Evolutionary conservation across 148 eudicot genomes (phyloP), one percentile per base, ranked within the genome.

Genomic region (Euryodendron excelsum): DNA sequence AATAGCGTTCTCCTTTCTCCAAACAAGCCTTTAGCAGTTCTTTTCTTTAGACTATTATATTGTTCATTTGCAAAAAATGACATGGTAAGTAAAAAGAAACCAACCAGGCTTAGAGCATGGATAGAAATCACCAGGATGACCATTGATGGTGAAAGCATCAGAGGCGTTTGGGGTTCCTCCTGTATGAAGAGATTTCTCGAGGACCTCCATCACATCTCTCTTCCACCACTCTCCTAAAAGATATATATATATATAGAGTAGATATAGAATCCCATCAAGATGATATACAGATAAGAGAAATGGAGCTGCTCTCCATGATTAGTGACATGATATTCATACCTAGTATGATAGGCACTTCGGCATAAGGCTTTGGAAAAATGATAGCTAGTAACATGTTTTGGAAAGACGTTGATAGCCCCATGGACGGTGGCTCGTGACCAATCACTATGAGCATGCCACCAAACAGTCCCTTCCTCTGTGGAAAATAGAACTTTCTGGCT

Each of bases 211-310:
- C 65, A 80, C 77, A 66, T 41, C 68, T n/a, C 17, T 39, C 45
- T 74, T 80, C 82, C 82, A 80, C 78, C 82, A 80, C 73, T 73
- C 78, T 9, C 82, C 82, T 80, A n/a, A n/a, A n/a, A n/a, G n/a
- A n/a, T n/a, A n/a, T n/a, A n/a, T n/a, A n/a, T n/a, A n/a, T n/a
- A n/a, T n/a, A n/a, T n/a, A n/a, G n/a, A n/a, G n/a, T n/a, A n/a
- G n/a, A n/a, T 37, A 8, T 28, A 63, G 15, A 31, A 4, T 21
- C 13, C 3, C n/a, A 8, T n/a, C 61, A 56, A 56, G 4, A 0
- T 3, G n/a, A 27, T 62, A 15, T 9, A 27, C 23, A 33, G 14
- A 62, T 27, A 62, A 0, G 18, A 30, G 15, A 9, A 21, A 31
- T 13, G 17, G 4, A 7, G 7, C 3, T 39, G 3, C 7, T 7